Evolutionary conservation across 148 eudicot species (phyloP).

Genomic region (Persicaria maculosa): DNA sequence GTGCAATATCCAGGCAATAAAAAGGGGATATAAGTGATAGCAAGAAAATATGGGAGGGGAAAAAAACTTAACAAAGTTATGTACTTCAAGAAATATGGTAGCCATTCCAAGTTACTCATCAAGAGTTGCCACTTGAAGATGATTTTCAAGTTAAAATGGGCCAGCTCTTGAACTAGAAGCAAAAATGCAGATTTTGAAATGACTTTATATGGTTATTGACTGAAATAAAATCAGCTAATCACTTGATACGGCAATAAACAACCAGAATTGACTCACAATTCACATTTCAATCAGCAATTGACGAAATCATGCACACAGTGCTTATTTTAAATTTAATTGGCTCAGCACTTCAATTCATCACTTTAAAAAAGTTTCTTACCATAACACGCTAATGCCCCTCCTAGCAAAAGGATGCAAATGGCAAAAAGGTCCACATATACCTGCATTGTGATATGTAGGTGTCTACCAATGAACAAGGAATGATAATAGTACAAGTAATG

Average conservation of each 20-base stretch:
- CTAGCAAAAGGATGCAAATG: slow-evolving; percentile 50
- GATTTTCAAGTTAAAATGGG: not conserved
- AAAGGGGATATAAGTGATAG: not conserved
- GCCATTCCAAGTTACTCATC: not conserved
- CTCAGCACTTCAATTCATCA: not conserved
- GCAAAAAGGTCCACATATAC: slow-evolving; percentile 71
- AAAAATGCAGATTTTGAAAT: slow-evolving; percentile 1
- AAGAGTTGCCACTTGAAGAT: not conserved
- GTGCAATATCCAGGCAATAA: slow-evolving; percentile 16
- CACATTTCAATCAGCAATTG: not conserved
- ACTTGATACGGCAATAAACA: not conserved
- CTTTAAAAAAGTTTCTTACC: slow-evolving; percentile 42
- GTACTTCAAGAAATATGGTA: not conserved
- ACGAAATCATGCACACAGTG: not conserved
- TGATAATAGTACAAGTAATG: slow-evolving; percentile 6
- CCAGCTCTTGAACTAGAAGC: not conserved
- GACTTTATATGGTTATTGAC: not conserved
- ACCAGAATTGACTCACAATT: not conserved
- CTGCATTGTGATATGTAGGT: slow-evolving; percentile 39
- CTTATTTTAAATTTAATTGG: not conserved
- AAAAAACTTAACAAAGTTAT: not conserved
- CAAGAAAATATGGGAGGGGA: not conserved
- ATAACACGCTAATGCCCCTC: slow-evolving; percentile 85
- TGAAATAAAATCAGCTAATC: not conserved
- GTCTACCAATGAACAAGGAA: slow-evolving; percentile 9